Evolutionary conservation across 2,329 filamentous ascomycete species (phyloP), one percentile per base, ranked within the genome.

Genomic region (Macroventuria anomochaeta): DNA sequence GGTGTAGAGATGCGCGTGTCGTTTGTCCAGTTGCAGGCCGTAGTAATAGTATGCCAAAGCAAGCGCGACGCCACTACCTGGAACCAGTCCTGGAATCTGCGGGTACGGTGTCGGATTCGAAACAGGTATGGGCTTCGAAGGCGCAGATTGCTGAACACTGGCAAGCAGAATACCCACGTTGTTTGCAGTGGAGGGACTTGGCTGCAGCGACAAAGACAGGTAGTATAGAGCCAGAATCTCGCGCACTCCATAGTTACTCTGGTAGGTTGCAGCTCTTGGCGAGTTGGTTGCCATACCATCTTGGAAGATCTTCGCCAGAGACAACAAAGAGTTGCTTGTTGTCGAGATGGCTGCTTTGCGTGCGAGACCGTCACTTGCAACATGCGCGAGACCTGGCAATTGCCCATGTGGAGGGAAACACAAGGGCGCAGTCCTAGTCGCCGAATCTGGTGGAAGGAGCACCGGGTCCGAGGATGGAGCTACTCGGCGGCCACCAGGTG

Each of bases 101-200:
- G 72, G 63, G 41, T 75, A 72, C 20, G 53, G 62, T n/a, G 65
- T 63, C 5, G 63, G 55, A 39, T 73, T 71, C 59, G 76, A 74
- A 20, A 77, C 75, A 7, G 78, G 72, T 67, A 57, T 74, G 55
- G 71, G 62, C 40, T 77, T 80, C 7, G 77, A 75, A 3, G 76
- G 76, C 7, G 74, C 67, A 21, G 80, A 81, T 64, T 96, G 92
- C 69, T 96, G 95, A 17, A 97, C 90, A 51, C 95, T 91, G 5
- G 95, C 95, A n/a, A 99, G 85, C 23, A 99, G 81, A 49, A 99
- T 99, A 3, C 95, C 95, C 11, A 99, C 93, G 71, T 99, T 99
- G 72, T 99, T 99, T 0, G 95, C 95, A 0, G 95, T 99, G 0
- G 95, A 99, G 2, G 95, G 95, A 66, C 95, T 97, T 40, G 95